Base-by-base conservation (phyloP, 257 asterid genomes). In the Thymus quinquecostatus region DNA sequence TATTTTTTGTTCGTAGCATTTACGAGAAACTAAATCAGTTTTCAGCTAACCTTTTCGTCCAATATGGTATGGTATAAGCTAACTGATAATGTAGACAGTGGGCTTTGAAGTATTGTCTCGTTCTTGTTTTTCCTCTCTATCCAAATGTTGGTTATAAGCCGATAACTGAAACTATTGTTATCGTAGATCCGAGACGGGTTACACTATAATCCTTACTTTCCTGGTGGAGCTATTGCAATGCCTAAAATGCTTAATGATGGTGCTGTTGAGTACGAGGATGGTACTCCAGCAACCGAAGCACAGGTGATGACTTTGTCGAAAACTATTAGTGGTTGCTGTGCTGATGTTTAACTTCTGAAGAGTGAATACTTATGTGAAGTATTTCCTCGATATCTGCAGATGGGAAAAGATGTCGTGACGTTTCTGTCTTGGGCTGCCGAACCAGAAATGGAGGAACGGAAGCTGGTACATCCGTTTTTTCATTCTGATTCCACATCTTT, bases 191-290 rank as follows among this genome's bases (percentile, higher is more conserved):
- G 93, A 38, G 93, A 89, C 32, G 96, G 96, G 61, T 83, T 89
- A 3, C 89, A 87, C 75, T 85, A 86, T 66, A 89, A 89, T 68
- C 93, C 96, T 54, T 89, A 86, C 88, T 86, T 89, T 75, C 93
- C 96, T 60, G 93, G 96, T 77, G 93, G 96, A 69, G 93, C 93
- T 30, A 87, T 87, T 51, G 96, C 91, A 12, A 87, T 87, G 96
- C 93, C 96, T 73, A 83, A 89, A 81, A 89, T 89, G 96, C 93
- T 87, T 67, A 87, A 64, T 45, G 96, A 89, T 79, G 93, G 93
- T n/a, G 93, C 93, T 30, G 76, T 89, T 48, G 96, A 89, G 77
- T 89, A 87, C 69, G 93, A 87, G 80, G 93, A 89, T 75, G 96
- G 91, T 32, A 82, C 86, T 75, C 93, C 93, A 71, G 93, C 96